A percentile compares a stretch with the other conserved stretches of the same genome.
Conservation (phyloP, 257 asterid species). For the Rehmannia glutinosa region DNA sequence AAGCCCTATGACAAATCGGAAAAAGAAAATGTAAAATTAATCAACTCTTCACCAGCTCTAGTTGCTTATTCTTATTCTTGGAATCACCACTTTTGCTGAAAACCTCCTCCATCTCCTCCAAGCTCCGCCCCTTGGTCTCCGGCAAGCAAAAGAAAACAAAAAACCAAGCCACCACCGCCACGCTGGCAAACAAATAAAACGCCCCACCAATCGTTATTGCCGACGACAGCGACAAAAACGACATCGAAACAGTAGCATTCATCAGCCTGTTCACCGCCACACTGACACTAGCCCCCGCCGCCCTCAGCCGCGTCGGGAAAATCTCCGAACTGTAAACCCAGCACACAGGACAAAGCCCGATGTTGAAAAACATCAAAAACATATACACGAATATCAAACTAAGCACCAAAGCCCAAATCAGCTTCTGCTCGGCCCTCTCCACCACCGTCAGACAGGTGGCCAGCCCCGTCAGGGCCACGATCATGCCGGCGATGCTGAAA, state of each 20-base stretch:
- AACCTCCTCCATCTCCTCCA: constrained; percentile 67
- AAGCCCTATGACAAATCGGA: no score
- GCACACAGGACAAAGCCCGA: constrained; percentile 76
- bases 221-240: constrained; percentile 44
- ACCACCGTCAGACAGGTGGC: constrained; percentile 49
- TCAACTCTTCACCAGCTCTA: constrained; percentile 11
- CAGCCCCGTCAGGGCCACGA: constrained; percentile 41
- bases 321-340: constrained; percentile 85
- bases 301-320: constrained; percentile 52
- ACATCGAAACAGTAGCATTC: constrained; percentile 75
- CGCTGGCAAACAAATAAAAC: constrained; percentile 43
- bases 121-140: constrained; percentile 61
- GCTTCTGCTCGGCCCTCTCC: constrained; percentile 25
- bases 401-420: constrained; percentile 47
- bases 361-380: constrained; percentile 53
- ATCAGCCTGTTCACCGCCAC: constrained; percentile 67
- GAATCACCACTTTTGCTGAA: constrained; percentile 26
- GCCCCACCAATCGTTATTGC: constrained; percentile 62
- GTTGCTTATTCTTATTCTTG: constrained; percentile 5
- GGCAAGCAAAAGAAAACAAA: constrained; percentile 58
- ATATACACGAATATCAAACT: constrained; percentile 45
- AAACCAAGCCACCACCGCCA: constrained; percentile 48
- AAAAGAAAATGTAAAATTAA: no score
- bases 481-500: constrained; percentile 54
- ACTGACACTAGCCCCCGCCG: constrained; percentile 57